Evolutionary conservation across 2,329 filamentous ascomycete species (phyloP), one percentile per base, ranked within the genome.

Genomic region (Clarireedia homoeocarpa): DNA sequence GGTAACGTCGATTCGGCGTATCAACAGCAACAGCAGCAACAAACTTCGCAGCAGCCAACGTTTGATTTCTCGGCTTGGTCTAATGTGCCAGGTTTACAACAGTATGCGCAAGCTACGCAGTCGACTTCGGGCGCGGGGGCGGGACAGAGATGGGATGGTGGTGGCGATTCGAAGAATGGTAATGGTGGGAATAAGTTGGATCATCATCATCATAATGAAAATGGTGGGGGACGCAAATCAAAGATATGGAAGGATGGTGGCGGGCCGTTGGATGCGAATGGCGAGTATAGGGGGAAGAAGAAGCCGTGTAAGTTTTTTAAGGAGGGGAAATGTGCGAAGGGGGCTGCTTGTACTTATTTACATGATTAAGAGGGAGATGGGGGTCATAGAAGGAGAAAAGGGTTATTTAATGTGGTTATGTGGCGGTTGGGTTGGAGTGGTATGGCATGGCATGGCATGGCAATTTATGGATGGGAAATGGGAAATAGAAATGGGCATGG

Each of bases 281-380:
- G 65, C 30, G 63, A 86, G 64, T 70, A 70, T 51, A 69, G 67
- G 57, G 65, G 79, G 76, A 82, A 83, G 55, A 86, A 84, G 45
- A 83, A 86, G 65, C 77, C 84, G 5, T 89, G 86, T 69, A 79
- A 78, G 20, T 90, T 88, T 69, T 89, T 77, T 75, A 77, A 81
- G 57, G 81, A 86, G 66, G 86, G 86, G 14, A 84, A 84, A 66
- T 89, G 86, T 71, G 82, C 81, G 6, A 85, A 88, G 67, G 86
- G 86, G 23, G 84, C 86, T 38, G 83, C 83, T 65, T 89, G 86
- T 72, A 89, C 86, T 2, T 90, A 86, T 69, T 78, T 85, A 55
- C 86, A 90, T 66, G 84, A 88, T 20, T 45, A 15, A 40, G 14
- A 10, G 14, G 14, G 38, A 15, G 14, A 15, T 2, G 5, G 38